Conservation (phyloP, 2,329 filamentous ascomycete species). For the Westerdykella aurantiaca region DNA sequence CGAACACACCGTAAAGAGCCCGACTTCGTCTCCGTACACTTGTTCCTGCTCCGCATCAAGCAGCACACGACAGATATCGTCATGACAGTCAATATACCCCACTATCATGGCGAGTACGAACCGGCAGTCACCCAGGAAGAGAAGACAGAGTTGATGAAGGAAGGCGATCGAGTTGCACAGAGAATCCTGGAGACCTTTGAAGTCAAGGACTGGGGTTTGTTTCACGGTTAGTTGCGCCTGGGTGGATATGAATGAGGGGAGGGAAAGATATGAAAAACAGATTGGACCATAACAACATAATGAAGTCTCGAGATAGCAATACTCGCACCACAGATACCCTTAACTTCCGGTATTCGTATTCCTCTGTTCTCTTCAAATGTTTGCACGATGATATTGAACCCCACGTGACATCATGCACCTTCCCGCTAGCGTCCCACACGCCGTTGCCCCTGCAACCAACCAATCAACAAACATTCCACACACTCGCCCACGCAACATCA, state of each 20-base stretch:
- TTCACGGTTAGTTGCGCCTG: conserved; percentile 32
- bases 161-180: conserved; percentile 57
- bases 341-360: too few relatives aligned
- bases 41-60: conserved; percentile 72
- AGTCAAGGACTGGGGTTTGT: conserved; percentile 75
- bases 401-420: too few relatives aligned
- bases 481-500: not conserved
- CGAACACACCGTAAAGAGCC: conserved; percentile 24
- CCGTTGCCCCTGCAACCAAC: conserved; percentile 8
- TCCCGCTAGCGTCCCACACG: not conserved
- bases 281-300: too few relatives aligned
- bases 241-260: too few relatives aligned
- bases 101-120: conserved; percentile 68
- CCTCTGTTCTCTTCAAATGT: too few relatives aligned
- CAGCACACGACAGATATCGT: conserved; percentile 73
- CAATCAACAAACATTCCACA: conserved; percentile 9
- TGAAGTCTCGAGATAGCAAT: too few relatives aligned
- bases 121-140: conserved; percentile 63
- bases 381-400: too few relatives aligned
- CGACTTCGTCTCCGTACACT: conserved; percentile 66
- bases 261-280: too few relatives aligned
- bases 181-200: conserved; percentile 68
- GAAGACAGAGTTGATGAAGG: conserved; percentile 58
- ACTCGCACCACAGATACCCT: too few relatives aligned
- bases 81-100: conserved; percentile 82